A percentile compares a stretch with the other conserved stretches of the same genome.
Conservation (phyloP, 352 stramenopile species). For the Phytophthora pseudosyringae region DNA sequence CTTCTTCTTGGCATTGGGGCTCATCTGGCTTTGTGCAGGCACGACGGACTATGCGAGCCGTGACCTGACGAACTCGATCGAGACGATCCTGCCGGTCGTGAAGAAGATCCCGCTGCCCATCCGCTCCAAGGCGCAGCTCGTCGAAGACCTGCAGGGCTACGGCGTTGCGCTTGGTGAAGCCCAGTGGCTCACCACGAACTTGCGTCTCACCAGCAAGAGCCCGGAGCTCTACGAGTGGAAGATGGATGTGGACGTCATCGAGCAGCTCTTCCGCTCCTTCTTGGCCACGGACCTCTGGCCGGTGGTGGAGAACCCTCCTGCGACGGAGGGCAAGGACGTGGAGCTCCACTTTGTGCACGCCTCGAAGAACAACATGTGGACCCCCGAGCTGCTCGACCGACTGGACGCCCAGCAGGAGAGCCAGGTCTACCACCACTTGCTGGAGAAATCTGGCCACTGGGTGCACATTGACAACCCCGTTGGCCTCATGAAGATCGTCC, state of each 20-base stretch:
- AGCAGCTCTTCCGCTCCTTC: conserved; percentile 77
- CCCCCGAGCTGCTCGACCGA: conserved; percentile 42
- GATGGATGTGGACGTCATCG: conserved; percentile 79
- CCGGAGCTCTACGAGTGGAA: conserved; percentile 83
- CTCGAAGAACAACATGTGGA: conserved; percentile 84
- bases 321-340: conserved; percentile 40
- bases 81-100: conserved; percentile 69
- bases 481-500: conserved; percentile 74
- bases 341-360: conserved; percentile 83
- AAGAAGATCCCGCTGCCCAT: conserved; percentile 82
- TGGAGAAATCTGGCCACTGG: conserved; percentile 82
- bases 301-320: conserved; percentile 45
- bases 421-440: conserved; percentile 69
- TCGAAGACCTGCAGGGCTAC: conserved; percentile 65
- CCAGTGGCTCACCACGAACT: conserved; percentile 86
- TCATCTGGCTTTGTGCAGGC: conserved; percentile 28
- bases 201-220: conserved; percentile 53
- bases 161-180: conserved; percentile 70
- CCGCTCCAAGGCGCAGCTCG: conserved; percentile 67
- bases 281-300: conserved; percentile 73
- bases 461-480: conserved; percentile 86
- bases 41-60: conserved; percentile 70
- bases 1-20: neutral
- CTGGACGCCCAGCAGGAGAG: conserved; percentile 54
- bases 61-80: conserved; percentile 70